Percentiles rank a stretch among this genome's conserved stretches.
Evolutionary conservation across 2,329 filamentous ascomycete genomes (phyloP).

Genomic region (Thermoascus crustaceus): DNA sequence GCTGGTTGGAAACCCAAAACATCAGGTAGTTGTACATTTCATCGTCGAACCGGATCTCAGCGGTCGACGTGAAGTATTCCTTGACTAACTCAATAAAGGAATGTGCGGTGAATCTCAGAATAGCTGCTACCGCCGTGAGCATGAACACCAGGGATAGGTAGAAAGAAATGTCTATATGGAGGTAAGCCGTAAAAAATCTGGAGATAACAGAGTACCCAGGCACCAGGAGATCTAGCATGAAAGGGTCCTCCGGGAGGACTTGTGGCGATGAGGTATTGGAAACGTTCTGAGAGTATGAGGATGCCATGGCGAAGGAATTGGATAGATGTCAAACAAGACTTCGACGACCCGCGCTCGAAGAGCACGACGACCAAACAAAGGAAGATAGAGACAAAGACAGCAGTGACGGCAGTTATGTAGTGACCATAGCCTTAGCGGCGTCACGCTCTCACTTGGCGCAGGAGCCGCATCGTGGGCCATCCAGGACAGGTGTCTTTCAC

Average conservation of each 20-base stretch:
- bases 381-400: too few species aligned
- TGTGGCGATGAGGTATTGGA: slow-evolving; percentile 9
- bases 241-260: slow-evolving; percentile 11
- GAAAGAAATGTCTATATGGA: slow-evolving; percentile 53
- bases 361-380: too few species aligned
- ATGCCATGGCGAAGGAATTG: slow-evolving; percentile 4
- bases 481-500: too few species aligned
- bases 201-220: slow-evolving; percentile 57
- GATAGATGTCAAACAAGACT: neutral
- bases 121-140: slow-evolving; percentile 42
- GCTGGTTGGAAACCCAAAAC: slow-evolving; percentile 58
- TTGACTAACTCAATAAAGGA: slow-evolving; percentile 44
- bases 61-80: slow-evolving; percentile 54
- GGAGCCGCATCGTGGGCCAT: too few species aligned
- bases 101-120: slow-evolving; percentile 45
- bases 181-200: slow-evolving; percentile 45
- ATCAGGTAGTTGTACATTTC: slow-evolving; percentile 67
- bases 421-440: too few species aligned
- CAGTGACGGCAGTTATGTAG: too few species aligned
- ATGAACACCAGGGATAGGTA: slow-evolving; percentile 54
- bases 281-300: neutral
- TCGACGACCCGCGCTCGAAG: too few species aligned
- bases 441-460: too few species aligned
- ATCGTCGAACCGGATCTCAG: slow-evolving; percentile 60
- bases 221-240: slow-evolving; percentile 53